Base-by-base conservation (phyloP, 2,329 filamentous ascomycete genomes). In the Corynespora cassiicola region DNA sequence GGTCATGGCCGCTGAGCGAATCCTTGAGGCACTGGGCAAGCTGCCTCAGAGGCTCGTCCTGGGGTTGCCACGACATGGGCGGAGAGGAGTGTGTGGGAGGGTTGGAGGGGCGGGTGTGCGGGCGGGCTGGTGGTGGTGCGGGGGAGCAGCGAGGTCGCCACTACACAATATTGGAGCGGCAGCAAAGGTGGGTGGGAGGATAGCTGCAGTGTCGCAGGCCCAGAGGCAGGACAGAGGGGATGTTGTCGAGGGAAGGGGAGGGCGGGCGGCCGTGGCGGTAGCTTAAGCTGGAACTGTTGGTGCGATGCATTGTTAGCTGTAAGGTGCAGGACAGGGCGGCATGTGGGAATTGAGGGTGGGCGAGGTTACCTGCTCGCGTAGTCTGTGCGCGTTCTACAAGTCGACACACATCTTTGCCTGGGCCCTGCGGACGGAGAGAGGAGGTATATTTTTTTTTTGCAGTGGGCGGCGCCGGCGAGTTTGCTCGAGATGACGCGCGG, bases 1-100 rank as follows among this genome's bases (percentile, higher is more conserved):
- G 84, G 71, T 96, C 82, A 66, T 88, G 86, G 55, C 86, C 87
- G 68, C 89, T 95, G 61, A 97, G 78, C 28, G 94, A 96, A 75
- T 97, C 91, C 74, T 86, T 89, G 63, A 99, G 82, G 72, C 85
- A 96, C 63, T 85, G 82, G 55, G 90, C 87, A 53, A 99, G 83
- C 80, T 96, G 91, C 78, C 81, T 81, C 77, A 99, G 78, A 69
- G 87, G 90, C 78, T 91, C 88, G 61, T 86, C 82, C 63, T 88
- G 79, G 48, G 94, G 94, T 76, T 95, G 88, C 94, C 94, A 99
- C 71, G 86, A 82, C 91, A 96, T 96, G 43, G 35, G 52, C n/a
- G n/a, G n/a, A 46, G 39, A 42, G 42, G 15, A 42, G 30, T n/a
- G 42, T 31, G 22, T 27, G 32, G 16, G 28, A 47, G 20, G 40